A percentile compares a stretch with the other conserved stretches of the same genome.
Evolutionary conservation across 2,329 filamentous ascomycete species (phyloP).

Genomic region (Xylaria arbuscula): DNA sequence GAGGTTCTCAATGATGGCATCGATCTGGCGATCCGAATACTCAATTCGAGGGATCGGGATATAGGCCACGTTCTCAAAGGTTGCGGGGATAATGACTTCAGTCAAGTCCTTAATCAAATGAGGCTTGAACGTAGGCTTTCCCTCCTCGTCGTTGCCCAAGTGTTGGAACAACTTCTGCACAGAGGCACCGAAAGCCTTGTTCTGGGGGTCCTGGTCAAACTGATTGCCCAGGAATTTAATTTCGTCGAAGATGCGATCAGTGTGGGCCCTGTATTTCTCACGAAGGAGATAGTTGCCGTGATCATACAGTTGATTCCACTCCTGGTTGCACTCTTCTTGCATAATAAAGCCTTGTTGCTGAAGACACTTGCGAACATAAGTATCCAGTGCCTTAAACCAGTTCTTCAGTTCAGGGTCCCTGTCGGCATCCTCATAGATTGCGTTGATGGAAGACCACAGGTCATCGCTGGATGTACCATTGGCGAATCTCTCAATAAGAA

Average conservation of each 20-base stretch:
- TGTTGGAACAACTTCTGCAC: constrained; percentile 86
- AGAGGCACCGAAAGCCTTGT: constrained; percentile 80
- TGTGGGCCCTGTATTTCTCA: constrained; percentile 87
- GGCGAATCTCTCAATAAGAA: constrained; percentile 92
- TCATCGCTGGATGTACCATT: constrained; percentile 92
- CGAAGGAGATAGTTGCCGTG: constrained; percentile 87
- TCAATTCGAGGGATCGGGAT: constrained; percentile 95
- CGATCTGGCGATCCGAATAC: constrained; percentile 84
- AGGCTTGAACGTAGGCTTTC: constrained; percentile 90
- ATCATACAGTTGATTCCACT: constrained; percentile 89
- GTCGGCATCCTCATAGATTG: constrained; percentile 88
- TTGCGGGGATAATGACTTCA: constrained; percentile 83
- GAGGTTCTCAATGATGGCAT: constrained; percentile 92
- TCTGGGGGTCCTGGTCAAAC: constrained; percentile 88
- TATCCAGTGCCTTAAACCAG: constrained; percentile 86
- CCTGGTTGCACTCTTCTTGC: constrained; percentile 78
- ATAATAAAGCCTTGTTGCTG: constrained; percentile 93
- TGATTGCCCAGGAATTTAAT: constrained; percentile 89
- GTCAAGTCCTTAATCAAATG: constrained; percentile 90
- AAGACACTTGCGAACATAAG: constrained; percentile 83
- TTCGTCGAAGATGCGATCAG: constrained; percentile 87
- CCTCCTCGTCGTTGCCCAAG: constrained; percentile 86
- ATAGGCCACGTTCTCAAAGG: constrained; percentile 88
- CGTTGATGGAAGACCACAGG: constrained; percentile 84
- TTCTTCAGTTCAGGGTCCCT: constrained; percentile 84